Percentiles rank a stretch among this genome's conserved stretches.
phyloP scores from a whole-genome alignment of 2,329 filamentous ascomycete genomes.

The Penicillium decumbens region DNA sequence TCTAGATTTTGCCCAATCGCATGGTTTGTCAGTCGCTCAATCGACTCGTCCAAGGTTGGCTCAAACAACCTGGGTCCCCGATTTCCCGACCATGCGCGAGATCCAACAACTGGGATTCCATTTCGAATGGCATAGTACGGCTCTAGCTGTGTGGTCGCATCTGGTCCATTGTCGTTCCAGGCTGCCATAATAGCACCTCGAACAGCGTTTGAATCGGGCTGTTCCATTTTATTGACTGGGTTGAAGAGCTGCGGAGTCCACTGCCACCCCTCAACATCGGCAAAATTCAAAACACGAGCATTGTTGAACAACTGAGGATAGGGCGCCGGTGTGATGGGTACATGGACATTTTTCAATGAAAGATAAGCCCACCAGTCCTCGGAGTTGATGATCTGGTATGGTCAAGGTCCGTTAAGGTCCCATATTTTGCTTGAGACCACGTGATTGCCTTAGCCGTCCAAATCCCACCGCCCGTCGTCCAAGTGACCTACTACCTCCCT shows the following conservation, averaged over 20 bases:
- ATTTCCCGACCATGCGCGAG: conserved; percentile 53
- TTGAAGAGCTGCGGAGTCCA: conserved; percentile 53
- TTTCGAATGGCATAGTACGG: conserved; percentile 50
- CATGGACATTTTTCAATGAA: conserved; percentile 53
- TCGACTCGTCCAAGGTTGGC: conserved; percentile 35
- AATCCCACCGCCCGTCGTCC: too few relatives aligned
- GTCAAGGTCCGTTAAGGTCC: too few relatives aligned
- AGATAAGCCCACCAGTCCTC: conserved; percentile 55
- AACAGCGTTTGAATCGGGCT: conserved; percentile 42
- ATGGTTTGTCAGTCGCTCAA: conserved; percentile 41
- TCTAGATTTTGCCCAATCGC: conserved; percentile 52
- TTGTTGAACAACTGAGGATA: conserved; percentile 49
- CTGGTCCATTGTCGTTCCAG: conserved; percentile 57
- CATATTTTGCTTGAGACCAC: too few relatives aligned
- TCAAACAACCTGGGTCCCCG: conserved; percentile 41
- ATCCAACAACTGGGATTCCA: conserved; percentile 50
- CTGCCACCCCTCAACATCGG: conserved; percentile 40
- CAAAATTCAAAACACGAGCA: conserved; percentile 48
- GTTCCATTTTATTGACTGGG: conserved; percentile 46
- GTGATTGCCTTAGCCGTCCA: too few relatives aligned
- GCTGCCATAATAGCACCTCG: conserved; percentile 49
- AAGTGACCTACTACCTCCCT: not conserved
- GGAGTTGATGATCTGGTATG: conserved; percentile 53
- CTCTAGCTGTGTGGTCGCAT: conserved; percentile 50
- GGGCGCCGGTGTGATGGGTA: conserved; percentile 47